Evolutionary conservation across 1,284 basidiomycete genomes (phyloP).

Genomic region (Phellopilus nigrolimitatus): DNA sequence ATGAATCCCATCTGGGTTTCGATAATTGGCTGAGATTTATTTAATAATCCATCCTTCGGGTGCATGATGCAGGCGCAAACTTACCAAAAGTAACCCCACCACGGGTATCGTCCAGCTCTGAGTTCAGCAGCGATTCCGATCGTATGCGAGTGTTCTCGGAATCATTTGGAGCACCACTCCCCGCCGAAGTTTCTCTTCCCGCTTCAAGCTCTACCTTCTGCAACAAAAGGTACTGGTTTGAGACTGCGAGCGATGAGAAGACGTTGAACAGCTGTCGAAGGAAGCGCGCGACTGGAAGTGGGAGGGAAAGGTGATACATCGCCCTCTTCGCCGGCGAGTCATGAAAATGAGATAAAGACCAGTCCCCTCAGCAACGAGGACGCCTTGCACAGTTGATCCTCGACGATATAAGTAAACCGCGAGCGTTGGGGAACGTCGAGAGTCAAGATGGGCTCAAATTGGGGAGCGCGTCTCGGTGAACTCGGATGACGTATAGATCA

Average conservation of each 20-base stretch:
- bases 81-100: no score
- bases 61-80: neutral
- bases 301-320: slow-evolving; percentile 57
- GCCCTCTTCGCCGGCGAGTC: no score
- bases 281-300: slow-evolving; percentile 51
- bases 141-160: neutral
- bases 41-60: neutral
- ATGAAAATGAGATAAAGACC: no score
- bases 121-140: neutral
- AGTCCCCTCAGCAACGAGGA: no score
- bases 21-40: neutral
- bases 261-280: slow-evolving; percentile 62
- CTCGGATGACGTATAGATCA: no score
- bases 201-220: slow-evolving; percentile 22
- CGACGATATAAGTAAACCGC: no score
- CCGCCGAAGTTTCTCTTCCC: neutral
- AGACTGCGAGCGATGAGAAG: slow-evolving; percentile 59
- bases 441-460: no score
- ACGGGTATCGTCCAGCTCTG: no score
- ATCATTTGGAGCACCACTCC: neutral
- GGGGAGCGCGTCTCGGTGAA: no score
- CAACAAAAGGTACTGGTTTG: slow-evolving; percentile 51
- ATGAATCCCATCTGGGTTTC: neutral
- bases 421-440: no score
- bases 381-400: no score